A percentile compares a stretch with the other conserved stretches of the same genome.
Evolutionary conservation across 176 grass and related monocot genomes (phyloP).

Genomic region (bread wheat (Triticum aestivum)): IWGSC_CS_RefSeq_v2.1 NC_057802.1:456706798-456707297

Average conservation of each 20-base stretch:
- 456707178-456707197: background rate
- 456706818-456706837: background rate
- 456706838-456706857: too few relatives aligned
- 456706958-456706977: too few relatives aligned
- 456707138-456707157: background rate
- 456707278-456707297: background rate
- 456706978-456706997: background rate
- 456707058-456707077: background rate
- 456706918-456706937: background rate
- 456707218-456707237: background rate
- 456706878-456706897: background rate
- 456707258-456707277: background rate
- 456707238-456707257: background rate
- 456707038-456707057: background rate
- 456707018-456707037: background rate
- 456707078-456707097: background rate
- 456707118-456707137: background rate
- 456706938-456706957: too few relatives aligned
- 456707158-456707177: background rate
- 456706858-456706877: too few relatives aligned
- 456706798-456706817: background rate
- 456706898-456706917: background rate
- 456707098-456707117: background rate
- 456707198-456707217: background rate
- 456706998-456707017: background rate